A percentile compares a stretch with the other conserved stretches of the same genome.
Evolutionary conservation across 441 rosid species (phyloP).

Genomic region (Erysimum cheiri): DNA sequence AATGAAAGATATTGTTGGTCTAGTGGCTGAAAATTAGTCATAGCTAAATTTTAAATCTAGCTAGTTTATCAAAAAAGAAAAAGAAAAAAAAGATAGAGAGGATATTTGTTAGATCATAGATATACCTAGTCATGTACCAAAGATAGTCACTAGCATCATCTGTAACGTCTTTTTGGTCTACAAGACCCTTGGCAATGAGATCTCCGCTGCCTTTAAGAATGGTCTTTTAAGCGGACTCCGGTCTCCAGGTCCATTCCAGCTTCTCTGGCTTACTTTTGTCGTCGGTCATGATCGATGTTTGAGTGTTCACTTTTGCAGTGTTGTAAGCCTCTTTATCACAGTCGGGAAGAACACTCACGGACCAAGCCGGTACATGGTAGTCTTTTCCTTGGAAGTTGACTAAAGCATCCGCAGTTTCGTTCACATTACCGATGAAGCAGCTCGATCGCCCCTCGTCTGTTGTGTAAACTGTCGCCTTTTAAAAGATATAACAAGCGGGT

Average conservation of each 20-base stretch:
- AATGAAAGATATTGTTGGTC: background rate
- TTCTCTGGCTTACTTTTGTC: constrained; percentile 35
- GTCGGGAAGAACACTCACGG: constrained; percentile 71
- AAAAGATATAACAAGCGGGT: background rate
- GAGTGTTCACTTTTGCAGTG: constrained; percentile 71
- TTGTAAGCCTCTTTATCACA: constrained; percentile 57
- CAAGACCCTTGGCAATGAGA: constrained; percentile 42
- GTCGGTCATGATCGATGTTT: constrained; percentile 56
- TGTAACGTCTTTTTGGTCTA: constrained; percentile 70
- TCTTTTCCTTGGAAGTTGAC: constrained; percentile 50
- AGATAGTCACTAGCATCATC: constrained; percentile 72
- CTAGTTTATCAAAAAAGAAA: no score
- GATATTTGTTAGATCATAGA: constrained; percentile 1
- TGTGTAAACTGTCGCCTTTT: constrained; percentile 54
- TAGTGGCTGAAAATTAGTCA: background rate
- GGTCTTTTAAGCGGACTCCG: constrained; percentile 47
- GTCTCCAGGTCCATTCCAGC: constrained; percentile 74
- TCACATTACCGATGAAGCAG: constrained; percentile 64
- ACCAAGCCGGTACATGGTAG: constrained; percentile 68
- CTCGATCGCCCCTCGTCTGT: constrained; percentile 47
- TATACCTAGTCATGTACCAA: constrained; percentile 85
- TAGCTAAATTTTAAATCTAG: no score
- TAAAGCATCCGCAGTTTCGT: constrained; percentile 47
- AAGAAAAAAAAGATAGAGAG: no score
- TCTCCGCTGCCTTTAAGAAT: constrained; percentile 48